Conservation (phyloP, 768 basidiomycete species). For the Basidioascus undulatus region DNA sequence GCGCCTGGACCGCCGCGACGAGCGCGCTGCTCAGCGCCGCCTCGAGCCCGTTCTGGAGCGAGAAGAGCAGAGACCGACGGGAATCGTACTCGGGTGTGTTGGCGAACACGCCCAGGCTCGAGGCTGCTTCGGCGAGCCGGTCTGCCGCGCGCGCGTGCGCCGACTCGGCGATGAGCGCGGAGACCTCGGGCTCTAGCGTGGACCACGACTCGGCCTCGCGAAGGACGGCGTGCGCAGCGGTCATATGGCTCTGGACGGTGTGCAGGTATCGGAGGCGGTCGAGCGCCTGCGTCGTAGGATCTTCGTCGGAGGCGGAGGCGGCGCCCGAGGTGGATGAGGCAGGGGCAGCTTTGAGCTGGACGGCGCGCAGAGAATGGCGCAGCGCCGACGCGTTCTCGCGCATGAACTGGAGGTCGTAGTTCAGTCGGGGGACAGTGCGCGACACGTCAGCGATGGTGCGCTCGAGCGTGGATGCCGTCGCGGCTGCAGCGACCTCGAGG, state of each 20-base stretch:
- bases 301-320: conserved; percentile 15
- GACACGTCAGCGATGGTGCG: conserved; percentile 80
- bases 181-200: conserved; percentile 77
- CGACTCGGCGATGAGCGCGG: conserved; percentile 50
- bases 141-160: conserved; percentile 78
- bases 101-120: conserved; percentile 74
- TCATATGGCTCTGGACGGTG: conserved; percentile 62
- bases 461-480: conserved; percentile 67
- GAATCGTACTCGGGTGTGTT: conserved; percentile 79
- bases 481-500: conserved; percentile 69
- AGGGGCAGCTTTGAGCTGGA: conserved; percentile 24
- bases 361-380: conserved; percentile 36
- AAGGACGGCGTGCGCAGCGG: conserved; percentile 63
- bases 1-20: conserved; percentile 57
- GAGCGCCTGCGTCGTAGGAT: conserved; percentile 38
- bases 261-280: conserved; percentile 61
- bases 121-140: conserved; percentile 64
- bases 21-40: conserved; percentile 73
- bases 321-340: conserved; percentile 15
- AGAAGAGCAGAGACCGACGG: conserved; percentile 62
- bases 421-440: conserved; percentile 63
- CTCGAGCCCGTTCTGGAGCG: conserved; percentile 86
- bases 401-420: conserved; percentile 94
- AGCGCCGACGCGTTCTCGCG: conserved; percentile 66
- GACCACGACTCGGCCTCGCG: conserved; percentile 94